Conservation (phyloP, 768 basidiomycete genomes). For the Tulasnella sp. region DNA sequence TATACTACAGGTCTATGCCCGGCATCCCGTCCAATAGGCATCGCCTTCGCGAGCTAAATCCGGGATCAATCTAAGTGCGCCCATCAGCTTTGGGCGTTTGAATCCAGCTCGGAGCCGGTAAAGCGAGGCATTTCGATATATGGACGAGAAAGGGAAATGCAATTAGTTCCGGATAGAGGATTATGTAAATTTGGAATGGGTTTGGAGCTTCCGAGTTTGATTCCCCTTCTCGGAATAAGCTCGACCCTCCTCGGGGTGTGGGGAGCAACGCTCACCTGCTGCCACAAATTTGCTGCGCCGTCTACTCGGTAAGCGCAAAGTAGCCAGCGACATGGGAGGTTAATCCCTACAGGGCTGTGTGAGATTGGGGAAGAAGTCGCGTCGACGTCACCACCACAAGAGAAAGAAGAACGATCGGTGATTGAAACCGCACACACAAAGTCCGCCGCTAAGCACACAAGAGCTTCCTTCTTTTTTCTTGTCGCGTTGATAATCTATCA, state of each 20-base stretch:
- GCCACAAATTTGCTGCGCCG: neutral
- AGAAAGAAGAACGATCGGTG: neutral
- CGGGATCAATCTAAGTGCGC: too few species aligned
- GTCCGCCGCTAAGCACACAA: neutral
- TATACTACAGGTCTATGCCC: neutral
- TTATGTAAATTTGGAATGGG: neutral
- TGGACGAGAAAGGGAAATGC: neutral
- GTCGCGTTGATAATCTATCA: neutral
- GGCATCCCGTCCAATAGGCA: neutral
- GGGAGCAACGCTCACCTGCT: too few species aligned
- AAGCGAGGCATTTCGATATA: neutral
- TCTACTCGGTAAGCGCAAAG: neutral
- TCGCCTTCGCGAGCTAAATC: neutral
- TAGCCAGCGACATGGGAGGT: neutral
- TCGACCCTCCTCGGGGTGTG: neutral
- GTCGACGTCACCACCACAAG: neutral
- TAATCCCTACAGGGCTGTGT: neutral
- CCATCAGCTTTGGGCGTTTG: too few species aligned
- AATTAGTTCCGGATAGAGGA: neutral
- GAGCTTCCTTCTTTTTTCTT: neutral
- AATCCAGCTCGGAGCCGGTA: neutral
- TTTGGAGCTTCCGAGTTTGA: neutral
- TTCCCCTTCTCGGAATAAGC: neutral
- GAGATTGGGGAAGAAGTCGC: neutral
- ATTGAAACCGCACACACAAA: neutral